Evolutionary conservation across 352 stramenopile species (phyloP).

Genomic region (Achlya hypogyna): DNA sequence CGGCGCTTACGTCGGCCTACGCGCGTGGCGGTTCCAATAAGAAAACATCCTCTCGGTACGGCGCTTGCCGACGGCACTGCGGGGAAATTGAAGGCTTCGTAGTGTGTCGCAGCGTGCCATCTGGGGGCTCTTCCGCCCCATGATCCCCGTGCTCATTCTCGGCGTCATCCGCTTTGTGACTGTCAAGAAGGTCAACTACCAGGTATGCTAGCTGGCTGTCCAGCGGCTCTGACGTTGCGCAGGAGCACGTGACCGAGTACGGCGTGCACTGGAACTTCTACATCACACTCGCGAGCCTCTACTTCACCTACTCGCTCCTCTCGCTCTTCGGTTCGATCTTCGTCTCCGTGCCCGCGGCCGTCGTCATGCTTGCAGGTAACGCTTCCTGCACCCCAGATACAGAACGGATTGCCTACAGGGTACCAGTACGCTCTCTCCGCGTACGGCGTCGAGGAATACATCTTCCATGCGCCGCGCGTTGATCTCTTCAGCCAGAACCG

Average conservation of each 20-base stretch:
- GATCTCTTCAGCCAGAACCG: slow-evolving; percentile 89
- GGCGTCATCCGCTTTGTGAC: slow-evolving; percentile 60
- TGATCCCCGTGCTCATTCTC: slow-evolving; percentile 58
- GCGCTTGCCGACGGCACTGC: not conserved
- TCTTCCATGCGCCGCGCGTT: slow-evolving; percentile 54
- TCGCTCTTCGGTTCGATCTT: slow-evolving; percentile 38
- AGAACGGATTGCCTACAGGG: slow-evolving; percentile 27
- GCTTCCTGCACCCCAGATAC: slow-evolving; percentile 13
- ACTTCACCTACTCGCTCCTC: slow-evolving; percentile 57
- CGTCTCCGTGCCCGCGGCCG: slow-evolving; percentile 32
- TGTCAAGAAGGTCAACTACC: slow-evolving; percentile 80
- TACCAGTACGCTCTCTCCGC: slow-evolving; percentile 81
- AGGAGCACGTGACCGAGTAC: slow-evolving; percentile 97
- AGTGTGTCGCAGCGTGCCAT: slow-evolving; percentile 1
- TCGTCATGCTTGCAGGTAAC: slow-evolving; percentile 36
- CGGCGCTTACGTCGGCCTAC: slow-evolving; percentile 60
- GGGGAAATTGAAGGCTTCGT: slow-evolving; percentile 23
- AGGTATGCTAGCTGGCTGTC: slow-evolving; percentile 31
- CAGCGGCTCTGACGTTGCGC: not conserved
- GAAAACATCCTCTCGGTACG: not conserved
- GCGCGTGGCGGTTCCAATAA: slow-evolving; percentile 27
- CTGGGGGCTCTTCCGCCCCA: slow-evolving; percentile 60
- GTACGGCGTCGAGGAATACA: slow-evolving; percentile 62
- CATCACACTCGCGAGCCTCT: slow-evolving; percentile 89
- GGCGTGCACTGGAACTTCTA: slow-evolving; percentile 99